A percentile compares a stretch with the other conserved stretches of the same genome.
Evolutionary conservation across 75 land plant genomes (phyloP).

Genomic region (Picea glauca): DNA sequence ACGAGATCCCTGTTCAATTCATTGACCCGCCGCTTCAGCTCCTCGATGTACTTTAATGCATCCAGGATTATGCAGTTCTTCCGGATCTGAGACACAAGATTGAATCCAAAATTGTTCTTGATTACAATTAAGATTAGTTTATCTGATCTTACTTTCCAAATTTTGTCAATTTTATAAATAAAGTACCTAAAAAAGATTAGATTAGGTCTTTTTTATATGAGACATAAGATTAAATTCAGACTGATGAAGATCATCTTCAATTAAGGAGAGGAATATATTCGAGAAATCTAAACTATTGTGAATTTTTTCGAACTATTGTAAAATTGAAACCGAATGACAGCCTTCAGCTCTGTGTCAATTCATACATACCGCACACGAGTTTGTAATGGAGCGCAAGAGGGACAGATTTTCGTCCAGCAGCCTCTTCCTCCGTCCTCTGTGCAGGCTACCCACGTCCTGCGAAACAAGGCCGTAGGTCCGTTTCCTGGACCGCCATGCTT

Average conservation of each 20-base stretch:
- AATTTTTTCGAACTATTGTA: background rate
- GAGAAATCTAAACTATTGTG: background rate
- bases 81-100: conserved; percentile 11
- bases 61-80: conserved; percentile 35
- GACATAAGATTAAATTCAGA: too few relatives aligned
- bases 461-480: background rate
- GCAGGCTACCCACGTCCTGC: background rate
- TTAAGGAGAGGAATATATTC: background rate
- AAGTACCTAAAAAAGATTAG: background rate
- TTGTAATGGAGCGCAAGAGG: conserved; percentile 53
- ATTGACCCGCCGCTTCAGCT: conserved; percentile 32
- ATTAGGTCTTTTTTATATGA: background rate
- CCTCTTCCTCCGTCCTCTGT: background rate
- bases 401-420: conserved; percentile 56
- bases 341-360: background rate
- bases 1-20: conserved; percentile 22
- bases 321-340: too few relatives aligned
- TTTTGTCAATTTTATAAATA: background rate
- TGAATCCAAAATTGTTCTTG: too few relatives aligned
- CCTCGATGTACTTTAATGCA: conserved; percentile 44
- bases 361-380: conserved; percentile 52
- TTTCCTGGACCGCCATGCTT: background rate
- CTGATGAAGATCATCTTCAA: too few relatives aligned
- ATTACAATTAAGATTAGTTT: background rate
- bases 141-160: background rate